Evolutionary conservation across 305 asterid species (phyloP).

Genomic region (Euphrasia arctica): DNA sequence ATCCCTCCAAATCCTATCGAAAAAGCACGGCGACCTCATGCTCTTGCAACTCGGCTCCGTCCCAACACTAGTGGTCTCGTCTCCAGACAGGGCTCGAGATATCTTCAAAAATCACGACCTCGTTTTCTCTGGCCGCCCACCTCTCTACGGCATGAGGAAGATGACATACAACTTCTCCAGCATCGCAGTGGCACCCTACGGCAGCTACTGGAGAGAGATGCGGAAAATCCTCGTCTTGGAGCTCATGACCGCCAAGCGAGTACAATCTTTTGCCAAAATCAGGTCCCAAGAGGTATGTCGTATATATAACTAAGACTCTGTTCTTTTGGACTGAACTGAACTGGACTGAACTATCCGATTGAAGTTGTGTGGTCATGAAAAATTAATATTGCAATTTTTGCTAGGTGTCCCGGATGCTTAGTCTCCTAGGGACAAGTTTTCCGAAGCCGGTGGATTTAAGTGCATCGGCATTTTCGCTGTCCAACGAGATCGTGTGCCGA

Average conservation of each 20-base stretch:
- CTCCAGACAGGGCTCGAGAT: conserved; percentile 40
- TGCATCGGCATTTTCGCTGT: conserved; percentile 27
- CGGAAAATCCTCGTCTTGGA: conserved; percentile 35
- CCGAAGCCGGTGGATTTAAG: conserved; percentile 34
- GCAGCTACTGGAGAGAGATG: conserved; percentile 45
- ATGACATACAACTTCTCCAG: conserved; percentile 17
- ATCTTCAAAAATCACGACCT: conserved; percentile 46
- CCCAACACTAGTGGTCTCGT: conserved; percentile 43
- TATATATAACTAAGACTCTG: too few relatives aligned
- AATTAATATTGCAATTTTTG: not conserved
- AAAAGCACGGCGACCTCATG: conserved; percentile 37
- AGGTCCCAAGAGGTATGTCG: conserved; percentile 21
- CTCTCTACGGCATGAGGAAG: conserved; percentile 22
- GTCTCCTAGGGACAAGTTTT: conserved; percentile 2
- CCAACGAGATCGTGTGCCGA: conserved; percentile 39
- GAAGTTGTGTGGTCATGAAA: too few relatives aligned
- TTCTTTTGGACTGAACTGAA: too few relatives aligned
- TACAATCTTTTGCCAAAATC: conserved; percentile 28
- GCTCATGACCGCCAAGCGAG: conserved; percentile 36
- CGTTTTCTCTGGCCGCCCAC: conserved; percentile 43
- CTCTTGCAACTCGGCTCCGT: conserved; percentile 48
- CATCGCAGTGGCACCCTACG: conserved; percentile 42
- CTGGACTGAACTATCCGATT: too few relatives aligned
- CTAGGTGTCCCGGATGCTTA: conserved; percentile 25
- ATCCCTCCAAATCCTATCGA: conserved; percentile 35